Conservation (phyloP, 2,329 filamentous ascomycete species). For the Aureobasidium mangrovei region DNA sequence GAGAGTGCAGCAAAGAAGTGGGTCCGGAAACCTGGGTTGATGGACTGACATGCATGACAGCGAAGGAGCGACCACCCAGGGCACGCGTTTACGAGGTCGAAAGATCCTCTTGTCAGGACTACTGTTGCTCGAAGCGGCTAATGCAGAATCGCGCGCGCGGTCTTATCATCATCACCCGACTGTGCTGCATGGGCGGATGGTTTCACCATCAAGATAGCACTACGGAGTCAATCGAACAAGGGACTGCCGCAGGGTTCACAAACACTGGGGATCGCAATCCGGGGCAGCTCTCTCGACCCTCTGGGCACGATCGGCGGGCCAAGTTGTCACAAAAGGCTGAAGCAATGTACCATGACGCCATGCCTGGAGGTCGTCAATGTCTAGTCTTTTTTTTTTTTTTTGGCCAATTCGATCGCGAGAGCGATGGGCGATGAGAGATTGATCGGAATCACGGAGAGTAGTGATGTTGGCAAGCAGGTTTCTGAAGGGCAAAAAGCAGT, state of each 20-base stretch:
- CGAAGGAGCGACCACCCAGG: constrained; percentile 1
- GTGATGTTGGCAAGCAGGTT: too few species aligned
- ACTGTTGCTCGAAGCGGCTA: not conserved
- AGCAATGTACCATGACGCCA: too few species aligned
- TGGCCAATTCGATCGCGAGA: too few species aligned
- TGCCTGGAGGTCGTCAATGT: too few species aligned
- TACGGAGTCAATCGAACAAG: not conserved
- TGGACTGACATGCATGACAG: not conserved
- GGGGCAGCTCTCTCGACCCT: not conserved
- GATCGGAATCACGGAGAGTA: too few species aligned
- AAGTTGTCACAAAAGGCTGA: not conserved
- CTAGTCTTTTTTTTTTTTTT: too few species aligned
- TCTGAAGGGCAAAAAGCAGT: too few species aligned
- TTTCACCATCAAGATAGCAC: not conserved
- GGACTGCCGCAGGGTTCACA: not conserved
- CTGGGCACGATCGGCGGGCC: not conserved
- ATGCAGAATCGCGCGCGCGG: constrained; percentile 3
- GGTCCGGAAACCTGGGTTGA: constrained; percentile 4
- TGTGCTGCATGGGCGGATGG: not conserved
- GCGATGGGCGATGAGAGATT: too few species aligned
- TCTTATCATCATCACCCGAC: not conserved
- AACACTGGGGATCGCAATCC: not conserved
- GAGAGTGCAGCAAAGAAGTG: not conserved
- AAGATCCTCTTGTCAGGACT: not conserved
- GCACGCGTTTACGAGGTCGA: constrained; percentile 1